Conservation (phyloP, 352 stramenopile species). For the Phytophthora idaei region DNA sequence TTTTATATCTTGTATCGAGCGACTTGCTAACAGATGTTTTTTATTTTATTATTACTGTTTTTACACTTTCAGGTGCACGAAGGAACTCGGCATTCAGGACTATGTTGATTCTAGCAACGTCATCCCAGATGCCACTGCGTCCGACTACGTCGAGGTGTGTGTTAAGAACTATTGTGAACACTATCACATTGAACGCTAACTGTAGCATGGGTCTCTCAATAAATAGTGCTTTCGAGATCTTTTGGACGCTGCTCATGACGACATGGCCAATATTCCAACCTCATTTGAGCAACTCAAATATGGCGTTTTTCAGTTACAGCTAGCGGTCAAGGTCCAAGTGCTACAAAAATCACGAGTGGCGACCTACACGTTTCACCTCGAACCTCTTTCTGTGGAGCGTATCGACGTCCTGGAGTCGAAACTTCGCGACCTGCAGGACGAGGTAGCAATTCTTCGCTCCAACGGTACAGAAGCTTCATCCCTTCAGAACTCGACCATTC, state of each 20-base stretch:
- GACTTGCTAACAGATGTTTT: neutral
- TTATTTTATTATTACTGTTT: neutral
- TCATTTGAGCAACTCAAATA: neutral
- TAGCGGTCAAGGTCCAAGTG: constrained; percentile 5
- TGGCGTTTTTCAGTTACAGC: neutral
- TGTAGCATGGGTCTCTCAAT: neutral
- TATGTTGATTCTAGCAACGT: constrained; percentile 7
- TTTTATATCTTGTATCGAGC: neutral
- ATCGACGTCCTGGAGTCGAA: constrained; percentile 21
- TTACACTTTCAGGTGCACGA: constrained; percentile 1
- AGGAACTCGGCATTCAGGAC: neutral
- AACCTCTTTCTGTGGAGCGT: constrained; percentile 5
- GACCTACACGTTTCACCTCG: constrained; percentile 1
- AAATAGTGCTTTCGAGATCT: constrained; percentile 7
- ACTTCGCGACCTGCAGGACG: constrained; percentile 13
- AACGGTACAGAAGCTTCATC: neutral
- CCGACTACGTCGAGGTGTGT: constrained; percentile 14
- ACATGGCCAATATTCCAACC: neutral
- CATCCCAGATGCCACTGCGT: constrained; percentile 6
- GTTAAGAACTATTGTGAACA: neutral
- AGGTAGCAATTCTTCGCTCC: neutral
- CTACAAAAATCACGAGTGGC: neutral
- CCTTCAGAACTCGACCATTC: neutral
- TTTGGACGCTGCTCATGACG: neutral
- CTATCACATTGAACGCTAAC: neutral